A percentile compares a stretch with the other conserved stretches of the same genome.
Evolutionary conservation across 805 yeast genomes (phyloP).

Genomic region (Saccharomycopsis selenospora): DNA sequence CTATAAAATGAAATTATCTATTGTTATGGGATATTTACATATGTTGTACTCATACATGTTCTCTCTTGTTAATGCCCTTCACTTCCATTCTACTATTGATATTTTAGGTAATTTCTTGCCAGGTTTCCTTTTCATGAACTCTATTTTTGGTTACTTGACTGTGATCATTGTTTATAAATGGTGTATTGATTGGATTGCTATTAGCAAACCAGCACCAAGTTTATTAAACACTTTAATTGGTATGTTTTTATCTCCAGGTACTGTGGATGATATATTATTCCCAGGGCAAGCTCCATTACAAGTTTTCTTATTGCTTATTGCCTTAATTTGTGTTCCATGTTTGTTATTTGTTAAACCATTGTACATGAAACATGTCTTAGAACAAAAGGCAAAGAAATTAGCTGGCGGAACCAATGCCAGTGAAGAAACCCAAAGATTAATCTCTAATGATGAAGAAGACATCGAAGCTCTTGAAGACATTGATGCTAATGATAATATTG

Average conservation of each 20-base stretch:
- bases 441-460: slow-evolving; percentile 21
- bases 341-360: slow-evolving; percentile 60
- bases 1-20: slow-evolving; percentile 70
- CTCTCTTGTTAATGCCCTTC: slow-evolving; percentile 55
- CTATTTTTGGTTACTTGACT: slow-evolving; percentile 66
- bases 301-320: slow-evolving; percentile 47
- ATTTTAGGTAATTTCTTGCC: slow-evolving; percentile 69
- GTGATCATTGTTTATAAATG: slow-evolving; percentile 66
- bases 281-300: slow-evolving; percentile 60
- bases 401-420: slow-evolving; percentile 20
- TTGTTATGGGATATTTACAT: slow-evolving; percentile 67
- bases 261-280: slow-evolving; percentile 55
- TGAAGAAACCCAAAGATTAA: slow-evolving; percentile 8
- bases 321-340: slow-evolving; percentile 71
- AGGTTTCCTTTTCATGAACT: slow-evolving; percentile 66
- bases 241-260: slow-evolving; percentile 72
- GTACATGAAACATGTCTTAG: slow-evolving; percentile 30
- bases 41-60: slow-evolving; percentile 66
- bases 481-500: slow-evolving; percentile 15
- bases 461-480: slow-evolving; percentile 7
- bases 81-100: slow-evolving; percentile 54
- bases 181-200: slow-evolving; percentile 62
- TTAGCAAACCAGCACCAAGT: slow-evolving; percentile 61
- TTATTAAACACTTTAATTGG: slow-evolving; percentile 66
- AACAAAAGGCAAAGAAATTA: slow-evolving; percentile 25